Conservation (phyloP, 768 basidiomycete species). For the Mycena rosella region DNA sequence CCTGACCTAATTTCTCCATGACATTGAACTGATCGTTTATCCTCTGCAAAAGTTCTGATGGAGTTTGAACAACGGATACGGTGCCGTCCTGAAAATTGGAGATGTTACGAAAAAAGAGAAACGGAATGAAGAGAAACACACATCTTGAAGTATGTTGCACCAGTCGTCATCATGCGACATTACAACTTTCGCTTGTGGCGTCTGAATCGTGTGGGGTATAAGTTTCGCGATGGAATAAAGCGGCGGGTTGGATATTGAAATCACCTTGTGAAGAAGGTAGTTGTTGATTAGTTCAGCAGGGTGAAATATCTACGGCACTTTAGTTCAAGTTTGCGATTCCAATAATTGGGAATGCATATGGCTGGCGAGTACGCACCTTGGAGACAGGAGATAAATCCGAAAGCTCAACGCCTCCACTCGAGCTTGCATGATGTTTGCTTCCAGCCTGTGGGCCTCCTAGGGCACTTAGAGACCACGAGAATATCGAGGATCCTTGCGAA, state of each 20-base stretch:
- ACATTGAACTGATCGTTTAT: background rate
- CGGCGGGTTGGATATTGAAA: too few species aligned
- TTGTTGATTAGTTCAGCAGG: conserved; percentile 9
- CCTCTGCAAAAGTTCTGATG: background rate
- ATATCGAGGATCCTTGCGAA: background rate
- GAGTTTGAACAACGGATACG: background rate
- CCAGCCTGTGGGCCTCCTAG: too few species aligned
- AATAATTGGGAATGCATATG: too few species aligned
- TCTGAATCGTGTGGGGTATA: background rate
- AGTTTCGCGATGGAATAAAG: too few species aligned
- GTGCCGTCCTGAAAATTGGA: background rate
- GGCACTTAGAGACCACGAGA: too few species aligned
- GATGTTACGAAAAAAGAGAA: background rate
- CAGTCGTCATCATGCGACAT: conserved; percentile 22
- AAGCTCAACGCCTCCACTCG: too few species aligned
- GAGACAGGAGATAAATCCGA: too few species aligned
- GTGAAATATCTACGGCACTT: background rate
- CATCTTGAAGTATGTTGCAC: conserved; percentile 7
- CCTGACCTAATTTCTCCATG: background rate
- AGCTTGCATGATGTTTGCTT: too few species aligned
- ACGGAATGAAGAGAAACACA: background rate
- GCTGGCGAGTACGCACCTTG: too few species aligned
- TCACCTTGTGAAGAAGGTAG: conserved; percentile 8
- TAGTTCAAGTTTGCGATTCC: too few species aligned
- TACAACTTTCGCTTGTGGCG: conserved; percentile 3